Base-by-base conservation (phyloP, 768 basidiomycete genomes). In the Boletus subcaerulescens region DNA sequence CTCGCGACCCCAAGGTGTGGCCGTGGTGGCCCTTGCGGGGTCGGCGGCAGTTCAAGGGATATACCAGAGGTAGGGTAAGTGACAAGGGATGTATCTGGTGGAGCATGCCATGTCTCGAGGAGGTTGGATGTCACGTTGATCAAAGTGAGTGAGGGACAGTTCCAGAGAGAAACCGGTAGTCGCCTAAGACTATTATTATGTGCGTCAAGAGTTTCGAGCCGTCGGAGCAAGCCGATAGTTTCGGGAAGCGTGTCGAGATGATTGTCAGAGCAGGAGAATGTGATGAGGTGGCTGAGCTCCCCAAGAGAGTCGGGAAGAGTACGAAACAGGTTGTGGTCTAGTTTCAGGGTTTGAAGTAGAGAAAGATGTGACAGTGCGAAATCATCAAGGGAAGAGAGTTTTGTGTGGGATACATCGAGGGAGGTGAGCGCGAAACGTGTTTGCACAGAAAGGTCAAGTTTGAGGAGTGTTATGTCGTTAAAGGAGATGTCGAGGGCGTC, bases 101-200 rank as follows among this genome's bases (percentile, higher is more conserved):
- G 87, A 45, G 87, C 82, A 33, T 83, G 82, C 81, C 91, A 92
- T 1, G 75, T 75, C 31, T 80, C 80, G 50, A 98, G 73, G 24
- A 93, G 74, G 68, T 99, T 99, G 12, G 92, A 95, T 3, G 91
- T 93, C 39, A 87, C 81, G 65, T 98, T 98, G 65, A 98, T 80
- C 40, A 78, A 76, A 41, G 71, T 67, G 51, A 99, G 75, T 6
- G 79, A 82, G 0, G 82, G 76, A 70, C 95, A 98, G 38, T 85
- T 80, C 97, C 97, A 99, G 2, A 99, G 69, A 33, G 82, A 75
- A 18, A 73, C 72, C 0, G 95, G 92, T 0, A 98, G 73, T 60
- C 86, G 84, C 5, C 77, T 81, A 44, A 98, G 76, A 61, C 86
- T 88, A 74, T 98, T 99, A 67, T 91, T 94, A 66, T 98, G 95